Evolutionary conservation across 192 early-diverging fungal species (phyloP).

Genomic region (Mortierella alpina): DNA sequence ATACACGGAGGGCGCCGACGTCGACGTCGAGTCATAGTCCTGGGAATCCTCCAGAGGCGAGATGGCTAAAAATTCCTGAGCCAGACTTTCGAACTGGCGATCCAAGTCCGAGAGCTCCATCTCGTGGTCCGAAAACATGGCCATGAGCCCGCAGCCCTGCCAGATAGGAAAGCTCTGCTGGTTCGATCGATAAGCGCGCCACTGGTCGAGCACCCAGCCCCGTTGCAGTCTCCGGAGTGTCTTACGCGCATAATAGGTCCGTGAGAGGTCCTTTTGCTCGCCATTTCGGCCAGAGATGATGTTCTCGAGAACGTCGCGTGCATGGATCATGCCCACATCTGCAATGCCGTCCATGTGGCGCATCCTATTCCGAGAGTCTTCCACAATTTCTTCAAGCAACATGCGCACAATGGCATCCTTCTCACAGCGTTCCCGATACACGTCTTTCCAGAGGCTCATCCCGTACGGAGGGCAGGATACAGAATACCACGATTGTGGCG

Average conservation of each 20-base stretch:
- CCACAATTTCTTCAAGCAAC: constrained; percentile 35
- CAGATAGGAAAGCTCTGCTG: constrained; percentile 39
- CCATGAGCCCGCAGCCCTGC: constrained; percentile 46
- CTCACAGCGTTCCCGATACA: constrained; percentile 33
- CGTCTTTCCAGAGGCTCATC: constrained; percentile 27
- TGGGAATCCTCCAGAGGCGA: constrained; percentile 13
- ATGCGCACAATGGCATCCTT: constrained; percentile 35
- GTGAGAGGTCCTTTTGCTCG: constrained; percentile 26
- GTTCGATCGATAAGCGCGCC: constrained; percentile 28
- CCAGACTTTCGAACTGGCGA: constrained; percentile 34
- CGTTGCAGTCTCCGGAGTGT: constrained; percentile 31
- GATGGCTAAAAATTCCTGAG: constrained; percentile 28
- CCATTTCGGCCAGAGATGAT: constrained; percentile 33
- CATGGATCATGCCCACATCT: constrained; percentile 32
- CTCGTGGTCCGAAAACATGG: constrained; percentile 43
- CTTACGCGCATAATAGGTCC: constrained; percentile 42
- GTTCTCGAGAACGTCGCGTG: constrained; percentile 43
- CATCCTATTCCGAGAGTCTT: constrained; percentile 43
- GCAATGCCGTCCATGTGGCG: constrained; percentile 49
- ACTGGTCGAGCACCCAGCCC: constrained; percentile 52
- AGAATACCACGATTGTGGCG: constrained; percentile 38
- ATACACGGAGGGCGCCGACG: background rate
- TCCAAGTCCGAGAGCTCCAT: constrained; percentile 40
- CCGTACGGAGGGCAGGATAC: constrained; percentile 19
- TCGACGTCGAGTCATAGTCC: background rate